phyloP scores from a whole-genome alignment of 768 basidiomycete genomes.

The Strobilomyces confusus region DNA sequence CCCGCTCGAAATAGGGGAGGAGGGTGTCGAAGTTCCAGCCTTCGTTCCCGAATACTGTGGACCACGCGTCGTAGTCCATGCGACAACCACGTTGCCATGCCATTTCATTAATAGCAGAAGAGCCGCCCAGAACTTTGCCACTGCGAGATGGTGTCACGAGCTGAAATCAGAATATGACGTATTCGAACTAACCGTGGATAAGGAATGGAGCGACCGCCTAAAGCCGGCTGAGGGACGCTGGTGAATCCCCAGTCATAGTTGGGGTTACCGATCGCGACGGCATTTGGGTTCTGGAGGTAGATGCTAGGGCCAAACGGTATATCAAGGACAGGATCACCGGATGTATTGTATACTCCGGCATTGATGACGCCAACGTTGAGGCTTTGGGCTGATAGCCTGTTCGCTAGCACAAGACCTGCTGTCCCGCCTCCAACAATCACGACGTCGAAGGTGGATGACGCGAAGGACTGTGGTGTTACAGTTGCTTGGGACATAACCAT shows the following conservation, averaged over 20 bases:
- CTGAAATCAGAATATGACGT: not conserved
- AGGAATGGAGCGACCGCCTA: not conserved
- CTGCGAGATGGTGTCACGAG: not conserved
- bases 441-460: not conserved
- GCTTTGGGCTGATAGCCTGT: not conserved
- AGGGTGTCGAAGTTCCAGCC: not conserved
- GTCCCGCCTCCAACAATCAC: not conserved
- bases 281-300: not conserved
- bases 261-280: not conserved
- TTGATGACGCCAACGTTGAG: constrained; percentile 1
- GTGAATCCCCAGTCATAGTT: not conserved
- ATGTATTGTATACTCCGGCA: not conserved
- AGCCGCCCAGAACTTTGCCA: constrained; percentile 2
- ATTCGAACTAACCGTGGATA: not conserved
- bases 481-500: not conserved
- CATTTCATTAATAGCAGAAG: not conserved
- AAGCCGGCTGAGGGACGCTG: not conserved
- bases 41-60: not conserved
- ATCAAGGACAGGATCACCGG: not conserved
- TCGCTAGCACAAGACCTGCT: not conserved
- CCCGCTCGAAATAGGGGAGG: not conserved
- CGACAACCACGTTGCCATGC: not conserved
- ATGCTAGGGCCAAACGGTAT: not conserved
- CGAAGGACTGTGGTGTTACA: not conserved
- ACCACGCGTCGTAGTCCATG: not conserved